Base-by-base conservation (phyloP, 768 basidiomycete genomes). In the Agaricus subrufescens region DNA sequence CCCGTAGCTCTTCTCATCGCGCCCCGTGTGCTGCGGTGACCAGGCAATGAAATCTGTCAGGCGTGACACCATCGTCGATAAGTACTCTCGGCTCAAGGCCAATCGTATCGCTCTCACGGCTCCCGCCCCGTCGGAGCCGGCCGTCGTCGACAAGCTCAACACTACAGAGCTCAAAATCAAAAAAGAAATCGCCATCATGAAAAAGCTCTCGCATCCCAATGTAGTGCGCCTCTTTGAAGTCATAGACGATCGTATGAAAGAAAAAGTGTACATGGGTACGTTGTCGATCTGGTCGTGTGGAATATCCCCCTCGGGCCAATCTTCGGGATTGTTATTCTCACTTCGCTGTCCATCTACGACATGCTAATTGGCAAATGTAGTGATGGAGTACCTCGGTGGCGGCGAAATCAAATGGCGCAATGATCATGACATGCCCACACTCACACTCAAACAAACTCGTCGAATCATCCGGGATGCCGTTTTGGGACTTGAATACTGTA, bases 151-250 rank as follows among this genome's bases (percentile, higher is more conserved):
- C 69, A 80, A 80, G 58, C 79, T 89, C 42, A 78, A 81, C 56
- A 87, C 83, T 25, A 84, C 84, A 30, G 92, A 93, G 66, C 79
- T 84, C 60, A 92, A 93, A 73, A 93, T 97, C 59, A 80, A 85
- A 62, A 87, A 86, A 69, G 96, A 98, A 73, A 94, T 98, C 57
- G 97, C 97, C 2, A 95, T 98, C 69, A 97, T 99, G 92, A 98
- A 98, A 77, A 95, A 97, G 67, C 88, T 91, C 64, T 76, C 86
- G 46, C 94, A 97, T 66, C 87, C 89, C 0, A 87, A 97, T 67
- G 86, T 97, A 57, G 94, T 98, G 10, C 79, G 87, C 60, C 79
- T 99, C 55, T 84, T 85, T 62, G 94, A 98, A 69, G 94, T 98
- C 66, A 95, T 99, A 59, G 95, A 98, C 69, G 97, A 98, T 71